Evolutionary conservation across 305 asterid genomes (phyloP).

Genomic region (Withania somnifera): DNA sequence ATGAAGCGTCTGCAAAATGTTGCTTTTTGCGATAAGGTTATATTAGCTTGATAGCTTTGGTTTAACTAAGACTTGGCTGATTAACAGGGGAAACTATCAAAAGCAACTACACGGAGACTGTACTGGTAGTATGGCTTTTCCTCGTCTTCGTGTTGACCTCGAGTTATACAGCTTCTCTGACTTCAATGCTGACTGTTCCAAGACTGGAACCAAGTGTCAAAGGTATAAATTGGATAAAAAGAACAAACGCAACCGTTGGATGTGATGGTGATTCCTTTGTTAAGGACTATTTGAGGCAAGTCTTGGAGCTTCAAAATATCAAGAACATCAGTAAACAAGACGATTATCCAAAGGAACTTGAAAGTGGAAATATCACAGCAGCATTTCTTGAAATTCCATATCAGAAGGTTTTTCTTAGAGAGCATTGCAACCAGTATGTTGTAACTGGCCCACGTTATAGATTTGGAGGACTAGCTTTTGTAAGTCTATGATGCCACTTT

Average conservation of each 20-base stretch:
- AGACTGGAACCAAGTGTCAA: conserved; percentile 21
- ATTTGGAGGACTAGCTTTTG: conserved; percentile 35
- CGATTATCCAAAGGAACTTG: conserved; percentile 12
- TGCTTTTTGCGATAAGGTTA: background rate
- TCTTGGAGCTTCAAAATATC: conserved; percentile 14
- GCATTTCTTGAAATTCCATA: conserved; percentile 31
- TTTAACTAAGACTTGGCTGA: background rate
- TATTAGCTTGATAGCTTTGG: background rate
- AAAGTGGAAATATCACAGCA: conserved; percentile 19
- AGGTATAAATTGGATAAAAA: conserved; percentile 13
- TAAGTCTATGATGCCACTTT: background rate
- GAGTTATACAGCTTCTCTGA: conserved; percentile 25
- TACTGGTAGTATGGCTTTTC: conserved; percentile 27
- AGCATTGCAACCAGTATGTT: conserved; percentile 18
- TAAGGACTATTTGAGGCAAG: conserved; percentile 13
- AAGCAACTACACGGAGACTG: conserved; percentile 15
- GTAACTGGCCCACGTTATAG: conserved; percentile 16
- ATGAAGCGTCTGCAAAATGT: background rate
- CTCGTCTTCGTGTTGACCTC: conserved; percentile 26
- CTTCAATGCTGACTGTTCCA: conserved; percentile 27
- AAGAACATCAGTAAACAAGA: conserved; percentile 2
- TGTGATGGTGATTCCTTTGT: conserved; percentile 33
- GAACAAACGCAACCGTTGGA: conserved; percentile 23
- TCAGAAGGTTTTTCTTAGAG: conserved; percentile 19
- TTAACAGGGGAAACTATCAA: conserved; percentile 15